Evolutionary conservation across 352 stramenopile species (phyloP), one percentile per base, ranked within the genome.

Genomic region (Pythium apleroticum): DNA sequence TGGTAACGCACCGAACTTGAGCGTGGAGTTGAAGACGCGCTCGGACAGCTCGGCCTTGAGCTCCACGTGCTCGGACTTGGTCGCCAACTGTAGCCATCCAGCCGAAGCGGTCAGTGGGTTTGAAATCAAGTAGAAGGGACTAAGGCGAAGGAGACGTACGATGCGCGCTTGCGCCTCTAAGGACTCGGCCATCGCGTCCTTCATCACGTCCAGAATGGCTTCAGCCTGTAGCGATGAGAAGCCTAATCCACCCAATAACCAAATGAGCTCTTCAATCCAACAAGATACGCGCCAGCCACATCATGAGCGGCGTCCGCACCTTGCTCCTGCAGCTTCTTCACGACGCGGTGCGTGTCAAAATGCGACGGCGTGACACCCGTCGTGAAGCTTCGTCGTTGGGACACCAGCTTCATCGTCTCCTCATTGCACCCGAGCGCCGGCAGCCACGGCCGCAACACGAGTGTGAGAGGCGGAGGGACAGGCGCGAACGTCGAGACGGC

Each of bases 21-120:
- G 81, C 20, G 87, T 96, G 45, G 87, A 96, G 71, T 93, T 93
- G 63, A 96, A 93, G 14, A 96, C 87, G 39, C 86, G 86, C 71
- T 96, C 85, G 8, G 87, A 93, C 33, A 96, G 76, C 63, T 96
- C 87, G 12, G 87, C 85, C 56, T 90, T 89, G 41, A 96, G 76
- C 59, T 96, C 84, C 19, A 94, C 78, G 52, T 96, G 86, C 68
- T 96, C 87, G 15, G 84, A 84, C 70, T 96, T 96, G 65, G 87
- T 93, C 53, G 85, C 87, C 35, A 96, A 65, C 87, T 96, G 57
- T 3, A 31, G 17, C 37, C 30, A 31, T 50, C 14, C 43, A 50
- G 1, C 14, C 37, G 22, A 20, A 46, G 15, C 4, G 43, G 19
- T 50, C 43, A 50, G n/a, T 49, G 11, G 43, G 14, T 22, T n/a